A percentile compares a stretch with the other conserved stretches of the same genome.
These are phyloP conservation scores for Thermothelomyces thermophilus DNA, from an alignment of 2,329 filamentous ascomycete species.

Conservation along the genomic window DNA sequence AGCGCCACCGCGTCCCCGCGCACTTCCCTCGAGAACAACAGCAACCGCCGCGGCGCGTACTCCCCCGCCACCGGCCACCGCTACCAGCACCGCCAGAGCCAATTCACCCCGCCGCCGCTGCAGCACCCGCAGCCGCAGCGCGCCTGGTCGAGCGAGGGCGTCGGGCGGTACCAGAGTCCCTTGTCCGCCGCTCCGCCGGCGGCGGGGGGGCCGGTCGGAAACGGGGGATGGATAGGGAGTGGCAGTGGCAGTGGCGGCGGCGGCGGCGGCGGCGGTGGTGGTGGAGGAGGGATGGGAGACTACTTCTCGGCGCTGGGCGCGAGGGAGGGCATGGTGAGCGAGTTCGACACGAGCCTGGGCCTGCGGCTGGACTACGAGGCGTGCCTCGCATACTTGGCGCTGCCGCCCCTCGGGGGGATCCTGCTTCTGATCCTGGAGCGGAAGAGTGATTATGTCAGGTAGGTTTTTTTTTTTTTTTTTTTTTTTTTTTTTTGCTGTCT, in stretches of 20 bases:
- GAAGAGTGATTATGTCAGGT: constrained; percentile 96
- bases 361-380: constrained; percentile 86
- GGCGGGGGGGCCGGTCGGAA: not conserved
- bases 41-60: constrained; percentile 44
- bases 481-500: not conserved
- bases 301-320: constrained; percentile 39
- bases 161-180: constrained; percentile 29
- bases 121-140: constrained; percentile 53
- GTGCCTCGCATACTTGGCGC: constrained; percentile 74
- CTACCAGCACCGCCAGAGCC: constrained; percentile 33
- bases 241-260: constrained; percentile 11
- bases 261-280: constrained; percentile 6
- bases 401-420: constrained; percentile 82
- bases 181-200: not conserved
- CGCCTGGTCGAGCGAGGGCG: constrained; percentile 43
- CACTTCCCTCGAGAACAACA: constrained; percentile 49
- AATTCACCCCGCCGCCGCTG: constrained; percentile 39
- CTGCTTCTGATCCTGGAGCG: constrained; percentile 79
- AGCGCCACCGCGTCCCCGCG: constrained; percentile 44
- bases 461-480: constrained; percentile 28
- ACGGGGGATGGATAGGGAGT: constrained; percentile 1
- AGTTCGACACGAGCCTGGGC: constrained; percentile 88
- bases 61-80: constrained; percentile 29
- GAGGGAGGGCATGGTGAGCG: constrained; percentile 54
- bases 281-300: constrained; percentile 29